Conservation (phyloP, 2,329 filamentous ascomycete species). For the Bimuria novae-zelandiae region DNA sequence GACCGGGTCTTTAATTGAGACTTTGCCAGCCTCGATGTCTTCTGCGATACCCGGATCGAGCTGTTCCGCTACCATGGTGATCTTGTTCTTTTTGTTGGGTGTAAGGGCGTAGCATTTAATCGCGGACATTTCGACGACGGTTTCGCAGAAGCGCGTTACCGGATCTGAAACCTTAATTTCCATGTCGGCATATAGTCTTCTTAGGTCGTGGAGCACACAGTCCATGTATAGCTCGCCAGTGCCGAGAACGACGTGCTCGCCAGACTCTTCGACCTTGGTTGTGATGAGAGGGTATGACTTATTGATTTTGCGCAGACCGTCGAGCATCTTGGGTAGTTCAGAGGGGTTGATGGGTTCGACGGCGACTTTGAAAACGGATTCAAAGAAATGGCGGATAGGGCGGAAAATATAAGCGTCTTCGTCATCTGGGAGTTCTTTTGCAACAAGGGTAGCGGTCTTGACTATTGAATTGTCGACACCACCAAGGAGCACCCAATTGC, state of each 20-base stretch:
- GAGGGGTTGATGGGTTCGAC: conserved; percentile 98
- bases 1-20: conserved; percentile 90
- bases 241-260: conserved; percentile 91
- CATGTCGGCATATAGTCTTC: conserved; percentile 96
- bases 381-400: conserved; percentile 90
- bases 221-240: conserved; percentile 99
- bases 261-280: conserved; percentile 97
- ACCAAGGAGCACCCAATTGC: conserved; percentile 88
- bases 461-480: conserved; percentile 98
- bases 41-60: conserved; percentile 92
- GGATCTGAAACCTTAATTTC: conserved; percentile 98
- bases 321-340: conserved; percentile 97
- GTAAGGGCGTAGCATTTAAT: conserved; percentile 98
- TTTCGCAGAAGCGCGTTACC: conserved; percentile 96
- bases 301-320: conserved; percentile 94
- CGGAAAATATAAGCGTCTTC: conserved; percentile 96
- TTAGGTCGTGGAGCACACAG: conserved; percentile 92
- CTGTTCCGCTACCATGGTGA: conserved; percentile 97
- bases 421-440: conserved; percentile 77
- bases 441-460: conserved; percentile 91
- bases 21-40: conserved; percentile 88
- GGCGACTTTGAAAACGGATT: conserved; percentile 96
- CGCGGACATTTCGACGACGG: conserved; percentile 93
- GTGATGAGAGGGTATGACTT: conserved; percentile 96
- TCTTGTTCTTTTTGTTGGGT: conserved; percentile 99